Percentiles rank a stretch among this genome's conserved stretches.
phyloP scores from a whole-genome alignment of 2,329 filamentous ascomycete species.

The Fusarium sp. region DNA sequence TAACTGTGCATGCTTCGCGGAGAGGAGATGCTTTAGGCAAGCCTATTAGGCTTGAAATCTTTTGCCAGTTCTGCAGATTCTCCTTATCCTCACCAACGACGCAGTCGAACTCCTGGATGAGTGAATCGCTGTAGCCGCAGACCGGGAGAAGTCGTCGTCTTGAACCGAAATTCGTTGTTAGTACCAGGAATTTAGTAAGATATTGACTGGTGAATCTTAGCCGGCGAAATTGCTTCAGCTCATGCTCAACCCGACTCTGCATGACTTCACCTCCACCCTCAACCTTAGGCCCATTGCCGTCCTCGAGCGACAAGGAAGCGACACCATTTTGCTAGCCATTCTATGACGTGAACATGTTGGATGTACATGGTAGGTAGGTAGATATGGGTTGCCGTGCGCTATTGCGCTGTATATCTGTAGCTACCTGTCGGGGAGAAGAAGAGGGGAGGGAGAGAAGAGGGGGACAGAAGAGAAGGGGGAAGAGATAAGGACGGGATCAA shows the following conservation, averaged over 20 bases:
- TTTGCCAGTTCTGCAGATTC: conserved; percentile 8
- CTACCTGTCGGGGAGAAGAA: no score
- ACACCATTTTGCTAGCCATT: neutral
- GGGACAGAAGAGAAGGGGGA: no score
- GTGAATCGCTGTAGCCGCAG: no score
- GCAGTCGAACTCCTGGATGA: conserved; percentile 20
- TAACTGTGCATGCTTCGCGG: conserved; percentile 5
- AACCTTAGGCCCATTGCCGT: neutral
- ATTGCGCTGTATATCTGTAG: no score
- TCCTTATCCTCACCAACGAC: conserved; percentile 15
- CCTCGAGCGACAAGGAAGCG: neutral
- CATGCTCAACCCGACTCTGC: neutral
- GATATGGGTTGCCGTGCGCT: no score
- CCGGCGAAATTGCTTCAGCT: neutral
- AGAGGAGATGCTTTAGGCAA: no score
- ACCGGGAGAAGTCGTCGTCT: neutral
- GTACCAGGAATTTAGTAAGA: no score
- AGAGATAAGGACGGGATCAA: neutral
- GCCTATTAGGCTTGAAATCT: no score
- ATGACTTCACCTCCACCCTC: neutral
- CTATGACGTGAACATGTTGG: neutral
- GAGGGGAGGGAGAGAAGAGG: no score
- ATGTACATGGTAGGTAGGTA: no score
- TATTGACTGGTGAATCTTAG: no score
- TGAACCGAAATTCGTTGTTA: no score